Evolutionary conservation across 495 filamentous ascomycete genomes (phyloP).

Genomic region (Annulohypoxylon maeteangense): DNA sequence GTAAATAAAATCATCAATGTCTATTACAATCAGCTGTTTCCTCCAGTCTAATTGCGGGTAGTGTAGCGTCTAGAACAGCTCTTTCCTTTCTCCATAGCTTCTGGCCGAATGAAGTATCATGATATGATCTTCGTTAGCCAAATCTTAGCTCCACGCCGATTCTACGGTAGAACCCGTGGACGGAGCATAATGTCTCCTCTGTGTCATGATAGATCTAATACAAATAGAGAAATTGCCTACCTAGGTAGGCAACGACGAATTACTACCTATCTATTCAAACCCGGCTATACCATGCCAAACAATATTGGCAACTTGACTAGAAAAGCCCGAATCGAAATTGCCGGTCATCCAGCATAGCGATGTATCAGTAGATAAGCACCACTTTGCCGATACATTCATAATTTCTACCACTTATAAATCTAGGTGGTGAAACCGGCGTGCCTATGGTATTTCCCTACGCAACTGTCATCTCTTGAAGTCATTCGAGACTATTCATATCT

Average conservation of each 20-base stretch:
- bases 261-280: too few relatives aligned
- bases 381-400: neutral
- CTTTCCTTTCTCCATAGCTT: neutral
- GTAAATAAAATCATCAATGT: neutral
- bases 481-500: neutral
- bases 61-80: neutral
- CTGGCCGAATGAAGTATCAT: neutral
- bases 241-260: too few relatives aligned
- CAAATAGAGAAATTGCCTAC: too few relatives aligned
- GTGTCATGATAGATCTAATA: too few relatives aligned
- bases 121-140: neutral
- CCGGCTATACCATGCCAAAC: too few relatives aligned
- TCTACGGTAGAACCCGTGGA: neutral
- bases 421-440: neutral
- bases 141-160: neutral
- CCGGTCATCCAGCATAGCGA: too few relatives aligned
- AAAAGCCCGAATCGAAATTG: too few relatives aligned
- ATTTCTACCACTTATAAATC: neutral
- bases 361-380: too few relatives aligned
- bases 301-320: too few relatives aligned
- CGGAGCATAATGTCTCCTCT: too few relatives aligned
- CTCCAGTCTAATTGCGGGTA: neutral
- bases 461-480: neutral
- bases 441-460: neutral
- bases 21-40: neutral